phyloP scores from a whole-genome alignment of 331 rosid genomes.

The Stylosanthes scabra region DNA sequence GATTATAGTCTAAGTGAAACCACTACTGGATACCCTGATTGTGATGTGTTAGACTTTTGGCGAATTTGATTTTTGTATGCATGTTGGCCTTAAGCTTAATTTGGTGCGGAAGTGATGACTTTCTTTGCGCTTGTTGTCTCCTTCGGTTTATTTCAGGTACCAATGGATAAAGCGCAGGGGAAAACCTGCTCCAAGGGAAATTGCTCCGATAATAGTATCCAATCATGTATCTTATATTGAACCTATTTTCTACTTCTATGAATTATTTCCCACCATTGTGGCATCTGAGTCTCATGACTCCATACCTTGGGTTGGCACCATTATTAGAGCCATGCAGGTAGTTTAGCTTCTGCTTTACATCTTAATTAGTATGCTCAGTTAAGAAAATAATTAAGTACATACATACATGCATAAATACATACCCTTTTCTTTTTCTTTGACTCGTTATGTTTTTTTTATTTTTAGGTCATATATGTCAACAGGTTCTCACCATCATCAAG shows the following conservation, averaged over 20 bases:
- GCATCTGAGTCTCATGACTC: conserved; percentile 98
- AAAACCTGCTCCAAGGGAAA: conserved; percentile 86
- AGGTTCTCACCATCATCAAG: conserved; percentile 82
- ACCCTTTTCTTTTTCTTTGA: conserved; percentile 27
- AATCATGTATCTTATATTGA: conserved; percentile 94
- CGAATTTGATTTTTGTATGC: conserved; percentile 6
- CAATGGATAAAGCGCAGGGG: conserved; percentile 98
- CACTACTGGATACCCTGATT: background rate
- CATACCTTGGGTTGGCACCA: conserved; percentile 90
- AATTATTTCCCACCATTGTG: conserved; percentile 89
- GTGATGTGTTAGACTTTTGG: background rate
- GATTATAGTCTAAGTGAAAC: no score
- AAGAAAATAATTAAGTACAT: background rate
- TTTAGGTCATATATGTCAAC: conserved; percentile 89
- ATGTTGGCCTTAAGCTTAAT: background rate
- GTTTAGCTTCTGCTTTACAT: conserved; percentile 34
- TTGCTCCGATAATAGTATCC: conserved; percentile 90
- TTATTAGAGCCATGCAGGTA: conserved; percentile 99
- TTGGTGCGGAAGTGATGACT: conserved; percentile 25
- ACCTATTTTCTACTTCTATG: conserved; percentile 96
- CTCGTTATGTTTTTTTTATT: conserved; percentile 49
- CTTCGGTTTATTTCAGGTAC: conserved; percentile 62
- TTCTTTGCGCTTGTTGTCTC: conserved; percentile 21
- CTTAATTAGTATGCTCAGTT: conserved; percentile 25
- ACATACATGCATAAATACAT: no score